Evolutionary conservation across 768 basidiomycete species (phyloP).

Genomic region (Mycena leptocephala): DNA sequence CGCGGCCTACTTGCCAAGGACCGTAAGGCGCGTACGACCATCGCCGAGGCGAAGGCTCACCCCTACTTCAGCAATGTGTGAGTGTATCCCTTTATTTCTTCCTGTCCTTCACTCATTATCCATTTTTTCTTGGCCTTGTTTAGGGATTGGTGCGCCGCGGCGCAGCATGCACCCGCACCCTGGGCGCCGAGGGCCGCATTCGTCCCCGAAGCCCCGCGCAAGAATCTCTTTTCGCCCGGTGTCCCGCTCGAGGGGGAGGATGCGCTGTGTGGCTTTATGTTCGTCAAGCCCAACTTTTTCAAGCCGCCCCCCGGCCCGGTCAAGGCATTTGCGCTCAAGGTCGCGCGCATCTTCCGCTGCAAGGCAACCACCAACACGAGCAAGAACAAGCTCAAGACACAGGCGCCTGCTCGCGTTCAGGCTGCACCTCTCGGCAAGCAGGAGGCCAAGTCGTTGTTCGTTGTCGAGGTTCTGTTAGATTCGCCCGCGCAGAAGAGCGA

Average conservation of each 20-base stretch:
- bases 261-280: neutral
- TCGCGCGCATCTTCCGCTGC: neutral
- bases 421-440: no score
- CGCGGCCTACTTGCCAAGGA: neutral
- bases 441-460: no score
- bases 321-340: neutral
- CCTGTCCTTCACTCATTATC: neutral
- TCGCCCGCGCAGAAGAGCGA: no score
- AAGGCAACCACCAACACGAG: no score
- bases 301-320: neutral
- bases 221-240: neutral
- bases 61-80: conserved; percentile 6
- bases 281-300: neutral
- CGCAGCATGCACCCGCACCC: neutral
- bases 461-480: no score
- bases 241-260: neutral
- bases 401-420: no score
- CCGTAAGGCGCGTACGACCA: neutral
- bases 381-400: no score
- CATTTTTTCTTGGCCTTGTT: neutral
- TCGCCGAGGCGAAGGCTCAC: neutral
- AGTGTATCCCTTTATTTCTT: neutral
- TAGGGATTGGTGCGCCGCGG: conserved; percentile 3
- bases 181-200: conserved; percentile 3
- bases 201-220: neutral